These are phyloP conservation scores for Closterium sp. DNA, from an alignment of 139 green algal genomes.

Conservation along the genomic window DNA sequence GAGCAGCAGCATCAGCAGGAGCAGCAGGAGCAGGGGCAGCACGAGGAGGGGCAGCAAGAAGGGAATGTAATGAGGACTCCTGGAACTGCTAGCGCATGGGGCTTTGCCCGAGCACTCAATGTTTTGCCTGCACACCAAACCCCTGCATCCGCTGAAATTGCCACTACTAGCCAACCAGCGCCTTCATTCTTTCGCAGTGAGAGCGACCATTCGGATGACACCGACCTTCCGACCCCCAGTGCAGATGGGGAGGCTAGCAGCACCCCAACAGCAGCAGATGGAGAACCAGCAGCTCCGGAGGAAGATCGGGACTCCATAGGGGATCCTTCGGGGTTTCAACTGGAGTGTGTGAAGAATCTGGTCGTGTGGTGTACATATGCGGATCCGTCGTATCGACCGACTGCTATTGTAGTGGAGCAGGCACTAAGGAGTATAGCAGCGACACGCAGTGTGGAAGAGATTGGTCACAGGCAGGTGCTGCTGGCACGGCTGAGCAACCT, in stretches of 20 bases:
- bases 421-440: neutral
- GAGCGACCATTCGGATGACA: neutral
- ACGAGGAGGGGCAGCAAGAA: neutral
- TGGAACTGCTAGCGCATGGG: neutral
- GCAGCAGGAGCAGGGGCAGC: neutral
- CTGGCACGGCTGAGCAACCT: neutral
- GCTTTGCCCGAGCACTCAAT: neutral
- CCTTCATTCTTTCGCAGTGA: neutral
- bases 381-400: neutral
- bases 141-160: neutral
- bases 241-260: neutral
- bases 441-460: neutral
- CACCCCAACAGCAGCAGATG: neutral
- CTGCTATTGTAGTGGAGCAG: neutral
- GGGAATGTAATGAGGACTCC: neutral
- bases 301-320: neutral
- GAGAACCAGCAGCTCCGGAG: neutral
- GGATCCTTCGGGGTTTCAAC: neutral
- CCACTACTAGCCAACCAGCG: neutral
- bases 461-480: neutral
- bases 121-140: neutral
- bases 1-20: neutral
- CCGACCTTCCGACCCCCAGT: neutral
- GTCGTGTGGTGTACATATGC: neutral
- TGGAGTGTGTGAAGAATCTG: neutral